Conservation (phyloP, 257 asterid genomes). For the Forsythia viridissima region DNA sequence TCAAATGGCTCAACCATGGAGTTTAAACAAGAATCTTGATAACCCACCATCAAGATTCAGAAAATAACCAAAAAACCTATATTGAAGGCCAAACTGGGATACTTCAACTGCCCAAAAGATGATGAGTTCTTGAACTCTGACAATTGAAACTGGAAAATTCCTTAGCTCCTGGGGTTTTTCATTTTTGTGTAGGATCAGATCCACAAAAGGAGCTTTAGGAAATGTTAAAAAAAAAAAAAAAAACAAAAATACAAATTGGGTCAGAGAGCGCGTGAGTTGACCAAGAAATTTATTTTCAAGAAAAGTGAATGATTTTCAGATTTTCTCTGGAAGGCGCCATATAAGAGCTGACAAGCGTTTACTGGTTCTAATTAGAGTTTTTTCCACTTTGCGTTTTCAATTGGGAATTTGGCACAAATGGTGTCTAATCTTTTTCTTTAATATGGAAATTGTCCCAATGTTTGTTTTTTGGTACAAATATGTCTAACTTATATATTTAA, state of each 20-base stretch:
- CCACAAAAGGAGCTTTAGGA: constrained; percentile 23
- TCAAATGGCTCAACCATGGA: constrained; percentile 23
- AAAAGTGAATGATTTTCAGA: constrained; percentile 22
- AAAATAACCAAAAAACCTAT: background rate
- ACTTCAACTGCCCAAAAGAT: background rate
- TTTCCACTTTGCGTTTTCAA: constrained; percentile 7
- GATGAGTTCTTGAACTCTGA: background rate
- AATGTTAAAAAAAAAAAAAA: constrained; percentile 18
- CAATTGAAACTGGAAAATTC: background rate
- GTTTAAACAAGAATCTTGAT: constrained; percentile 15
- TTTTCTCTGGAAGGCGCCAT: constrained; percentile 12
- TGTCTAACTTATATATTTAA: too few species aligned
- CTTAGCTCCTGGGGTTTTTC: constrained; percentile 16
- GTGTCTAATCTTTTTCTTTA: too few species aligned
- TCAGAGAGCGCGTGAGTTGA: constrained; percentile 41
- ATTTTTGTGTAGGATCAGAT: constrained; percentile 15
- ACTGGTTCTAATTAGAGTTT: background rate
- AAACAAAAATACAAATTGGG: constrained; percentile 16
- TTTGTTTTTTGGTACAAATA: too few species aligned
- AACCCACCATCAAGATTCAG: constrained; percentile 21
- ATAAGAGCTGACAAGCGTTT: constrained; percentile 12
- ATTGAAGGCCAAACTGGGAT: constrained; percentile 20
- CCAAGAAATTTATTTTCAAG: constrained; percentile 24
- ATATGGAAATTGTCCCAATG: too few species aligned
- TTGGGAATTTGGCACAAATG: too few species aligned